Conservation (phyloP, 768 basidiomycete genomes). For the Leccinum aurantiacum region DNA sequence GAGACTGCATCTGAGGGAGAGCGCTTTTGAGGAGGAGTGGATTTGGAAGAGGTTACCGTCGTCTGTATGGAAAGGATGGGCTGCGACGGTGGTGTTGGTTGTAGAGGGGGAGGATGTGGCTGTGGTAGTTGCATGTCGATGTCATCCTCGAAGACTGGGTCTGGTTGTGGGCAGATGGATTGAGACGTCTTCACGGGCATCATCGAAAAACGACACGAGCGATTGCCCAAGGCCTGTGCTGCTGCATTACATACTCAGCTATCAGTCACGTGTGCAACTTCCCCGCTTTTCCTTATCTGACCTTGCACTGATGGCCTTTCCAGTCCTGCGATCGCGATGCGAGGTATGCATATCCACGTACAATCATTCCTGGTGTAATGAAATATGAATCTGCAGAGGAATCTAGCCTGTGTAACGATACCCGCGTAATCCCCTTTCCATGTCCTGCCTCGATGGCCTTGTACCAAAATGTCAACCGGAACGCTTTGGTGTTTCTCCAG, state of each 20-base stretch:
- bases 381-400: background rate
- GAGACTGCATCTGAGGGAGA: slow-evolving; percentile 12
- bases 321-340: slow-evolving; percentile 1
- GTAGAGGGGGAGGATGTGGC: background rate
- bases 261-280: slow-evolving; percentile 18
- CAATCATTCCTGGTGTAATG: no score
- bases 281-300: background rate
- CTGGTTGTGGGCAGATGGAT: slow-evolving; percentile 20
- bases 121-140: slow-evolving; percentile 33
- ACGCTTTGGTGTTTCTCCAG: slow-evolving; percentile 1
- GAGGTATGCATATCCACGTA: background rate
- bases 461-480: background rate
- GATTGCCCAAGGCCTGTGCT: slow-evolving; percentile 18
- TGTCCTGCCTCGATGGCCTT: background rate
- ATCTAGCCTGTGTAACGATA: background rate
- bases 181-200: slow-evolving; percentile 26
- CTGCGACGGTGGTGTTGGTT: slow-evolving; percentile 7
- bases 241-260: slow-evolving; percentile 4
- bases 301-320: background rate
- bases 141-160: slow-evolving; percentile 35
- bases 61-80: slow-evolving; percentile 16
- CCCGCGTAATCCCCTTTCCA: slow-evolving; percentile 7
- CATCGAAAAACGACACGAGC: slow-evolving; percentile 19
- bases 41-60: slow-evolving; percentile 11
- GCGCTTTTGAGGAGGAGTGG: slow-evolving; percentile 20